Percentiles rank a stretch among this genome's conserved stretches.
phyloP scores from a whole-genome alignment of 768 basidiomycete species.

The Serendipita sp. region DNA sequence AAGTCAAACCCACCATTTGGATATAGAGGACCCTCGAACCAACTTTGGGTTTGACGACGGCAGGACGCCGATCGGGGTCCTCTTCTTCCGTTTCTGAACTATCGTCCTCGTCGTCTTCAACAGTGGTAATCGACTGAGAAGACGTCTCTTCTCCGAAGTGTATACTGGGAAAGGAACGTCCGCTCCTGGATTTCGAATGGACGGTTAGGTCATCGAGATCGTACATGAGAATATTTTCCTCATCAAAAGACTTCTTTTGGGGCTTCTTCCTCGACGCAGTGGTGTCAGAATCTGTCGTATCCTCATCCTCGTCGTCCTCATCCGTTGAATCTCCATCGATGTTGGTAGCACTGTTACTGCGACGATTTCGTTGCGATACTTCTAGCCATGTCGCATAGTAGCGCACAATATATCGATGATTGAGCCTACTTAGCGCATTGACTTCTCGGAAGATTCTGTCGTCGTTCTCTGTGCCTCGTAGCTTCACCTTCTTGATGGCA shows the following conservation, averaged over 20 bases:
- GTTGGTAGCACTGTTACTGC: neutral
- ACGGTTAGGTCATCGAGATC: neutral
- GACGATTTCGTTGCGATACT: slow-evolving; percentile 29
- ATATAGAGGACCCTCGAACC: slow-evolving; percentile 61
- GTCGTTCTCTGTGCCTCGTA: slow-evolving; percentile 63
- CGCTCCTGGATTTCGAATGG: neutral
- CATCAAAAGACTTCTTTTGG: slow-evolving; percentile 6
- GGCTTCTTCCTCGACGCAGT: neutral
- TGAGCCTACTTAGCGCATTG: slow-evolving; percentile 70
- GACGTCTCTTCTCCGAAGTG: slow-evolving; percentile 3
- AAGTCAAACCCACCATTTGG: slow-evolving; percentile 52
- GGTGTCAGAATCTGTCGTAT: slow-evolving; percentile 14
- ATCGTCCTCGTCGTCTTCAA: neutral
- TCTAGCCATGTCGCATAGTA: slow-evolving; percentile 91
- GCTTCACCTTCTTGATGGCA: slow-evolving; percentile 80
- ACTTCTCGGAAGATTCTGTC: slow-evolving; percentile 84
- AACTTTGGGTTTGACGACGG: neutral
- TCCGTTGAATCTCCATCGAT: slow-evolving; percentile 8
- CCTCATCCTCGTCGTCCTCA: slow-evolving; percentile 21
- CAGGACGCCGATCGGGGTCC: neutral
- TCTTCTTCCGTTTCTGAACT: neutral
- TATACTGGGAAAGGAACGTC: neutral
- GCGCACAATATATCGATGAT: slow-evolving; percentile 79
- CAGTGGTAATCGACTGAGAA: neutral
- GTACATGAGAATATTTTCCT: neutral